Evolutionary conservation across 805 yeast species (phyloP), one percentile per base, ranked within the genome.

Genomic region (Barnettozyma wickerhamii): DNA sequence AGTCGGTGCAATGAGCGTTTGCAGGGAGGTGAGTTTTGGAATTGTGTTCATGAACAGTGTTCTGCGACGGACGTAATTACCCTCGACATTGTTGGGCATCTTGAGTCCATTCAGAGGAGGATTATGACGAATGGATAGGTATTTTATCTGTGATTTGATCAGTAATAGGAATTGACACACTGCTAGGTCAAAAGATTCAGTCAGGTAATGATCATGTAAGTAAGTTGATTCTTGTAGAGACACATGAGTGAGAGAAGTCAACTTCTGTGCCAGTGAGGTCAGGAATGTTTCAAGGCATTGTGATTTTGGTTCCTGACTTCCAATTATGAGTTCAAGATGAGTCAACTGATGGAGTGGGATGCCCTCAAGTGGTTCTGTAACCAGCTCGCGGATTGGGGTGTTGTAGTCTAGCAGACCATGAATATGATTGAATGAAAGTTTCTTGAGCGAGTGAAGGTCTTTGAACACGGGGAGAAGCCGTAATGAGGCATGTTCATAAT

Each of bases 21-120:
- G 61, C 32, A 77, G 62, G 2, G 63, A 52, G 12, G 51, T 50
- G 21, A 76, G 48, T 13, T 65, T 52, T 0, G 85, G 84, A 5
- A 82, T 54, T 0, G 71, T 60, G 1, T 61, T 56, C 19, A 69
- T 68, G 50, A 71, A 81, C 10, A 84, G 51, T 21, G 65, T 69
- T 39, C 75, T 66, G 51, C 88, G 69, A 45, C 88, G 71, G 6
- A 74, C 55, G 49, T 77, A 82, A 50, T 84, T 84, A 0, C 95
- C 95, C 52, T 84, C 91, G 30, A 79, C 73, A 2, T 87, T 86
- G 56, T 82, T 84, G 14, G 59, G 64, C 12, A 79, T 69, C 27
- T 68, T 65, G 20, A 41, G 17, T 0, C 84, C 86, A 52, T 75
- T 75, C 3, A 57, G 28, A 3, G 86, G 84, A 4, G 83, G 75